A percentile compares a stretch with the other conserved stretches of the same genome.
Conservation (phyloP, 768 basidiomycete genomes). For the Russula vinacea region DNA sequence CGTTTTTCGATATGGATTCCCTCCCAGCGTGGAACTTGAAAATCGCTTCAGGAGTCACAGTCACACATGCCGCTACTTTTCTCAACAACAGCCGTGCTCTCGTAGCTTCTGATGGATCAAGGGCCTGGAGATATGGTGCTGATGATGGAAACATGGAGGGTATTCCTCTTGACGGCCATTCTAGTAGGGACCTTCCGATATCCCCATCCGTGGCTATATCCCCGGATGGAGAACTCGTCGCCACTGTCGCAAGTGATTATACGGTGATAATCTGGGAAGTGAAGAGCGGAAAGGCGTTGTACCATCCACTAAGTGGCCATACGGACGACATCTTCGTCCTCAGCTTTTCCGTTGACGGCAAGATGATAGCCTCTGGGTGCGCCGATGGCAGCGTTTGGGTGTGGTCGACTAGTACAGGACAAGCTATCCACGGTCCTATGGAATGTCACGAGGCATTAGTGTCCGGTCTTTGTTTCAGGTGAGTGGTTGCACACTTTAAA, state of each 20-base stretch:
- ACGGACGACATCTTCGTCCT: conserved; percentile 18
- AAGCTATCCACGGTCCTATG: conserved; percentile 10
- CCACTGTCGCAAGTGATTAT: conserved; percentile 6
- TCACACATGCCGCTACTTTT: conserved; percentile 2
- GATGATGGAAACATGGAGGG: background rate
- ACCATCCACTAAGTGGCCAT: conserved; percentile 25
- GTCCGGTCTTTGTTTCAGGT: conserved; percentile 21
- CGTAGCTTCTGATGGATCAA: conserved; percentile 3
- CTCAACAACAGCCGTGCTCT: background rate
- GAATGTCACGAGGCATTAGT: conserved; percentile 10
- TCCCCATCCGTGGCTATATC: conserved; percentile 22
- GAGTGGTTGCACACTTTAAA: too few relatives aligned
- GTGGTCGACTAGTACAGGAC: too few relatives aligned
- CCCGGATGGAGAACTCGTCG: conserved; percentile 14
- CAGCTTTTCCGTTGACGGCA: conserved; percentile 24
- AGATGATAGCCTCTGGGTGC: conserved; percentile 23
- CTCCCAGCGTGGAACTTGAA: conserved; percentile 14
- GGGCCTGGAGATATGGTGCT: background rate
- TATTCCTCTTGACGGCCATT: too few relatives aligned
- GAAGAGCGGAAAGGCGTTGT: conserved; percentile 15
- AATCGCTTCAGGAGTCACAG: background rate
- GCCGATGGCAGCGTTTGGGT: conserved; percentile 14
- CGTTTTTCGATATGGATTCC: conserved; percentile 19
- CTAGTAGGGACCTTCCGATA: background rate
- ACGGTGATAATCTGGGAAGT: conserved; percentile 24